Base-by-base conservation (phyloP, 495 filamentous ascomycete species). In the Viridothelium virens region DNA sequence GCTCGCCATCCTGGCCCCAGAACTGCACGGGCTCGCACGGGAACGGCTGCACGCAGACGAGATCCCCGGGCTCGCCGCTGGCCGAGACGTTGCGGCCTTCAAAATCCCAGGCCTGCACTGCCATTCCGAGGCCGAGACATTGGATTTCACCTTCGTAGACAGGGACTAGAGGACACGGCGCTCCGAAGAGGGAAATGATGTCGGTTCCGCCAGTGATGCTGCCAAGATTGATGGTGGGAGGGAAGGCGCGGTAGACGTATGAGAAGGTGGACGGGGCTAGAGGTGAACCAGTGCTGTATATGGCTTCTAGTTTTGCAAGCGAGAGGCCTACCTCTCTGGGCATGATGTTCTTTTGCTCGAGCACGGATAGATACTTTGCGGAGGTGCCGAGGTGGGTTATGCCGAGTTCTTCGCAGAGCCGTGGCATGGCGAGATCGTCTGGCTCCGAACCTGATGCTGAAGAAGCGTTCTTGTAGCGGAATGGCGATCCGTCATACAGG, bases 361-460 rank as follows among this genome's bases (percentile, higher is more conserved):
- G 83, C 6, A 96, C 78, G 4, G 90, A 94, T 36, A 98, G 87
- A 72, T 97, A 98, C 69, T 93, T 92, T 12, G 92, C 92, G 16
- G 88, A 91, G 16, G 92, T 97, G 62, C 92, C 92, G 71, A 97
- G 96, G 73, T 96, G 92, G 9, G 90, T 92, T 47, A 96, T 90
- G 36, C 81, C 76, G 33, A 90, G 77, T 72, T 90, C 87, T 36
- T 87, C 84, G 65, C 89, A 87, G 12, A 90, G 79, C 5, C 79
- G 79, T 11, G 86, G 80, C 88, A 91, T 89, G 6, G 87, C 85
- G 68, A 89, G 80, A 67, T 90, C 83, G 84, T 69, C 86, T 80
- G 81, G 73, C 18, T 72, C 63, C 25, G 74, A 77, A 34, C 74
- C 71, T 38, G 66, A 39, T 16, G 66, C 14, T 2, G 69, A 70